Base-by-base conservation (phyloP, 495 filamentous ascomycete species). In the Penicillium longicatenatum region DNA sequence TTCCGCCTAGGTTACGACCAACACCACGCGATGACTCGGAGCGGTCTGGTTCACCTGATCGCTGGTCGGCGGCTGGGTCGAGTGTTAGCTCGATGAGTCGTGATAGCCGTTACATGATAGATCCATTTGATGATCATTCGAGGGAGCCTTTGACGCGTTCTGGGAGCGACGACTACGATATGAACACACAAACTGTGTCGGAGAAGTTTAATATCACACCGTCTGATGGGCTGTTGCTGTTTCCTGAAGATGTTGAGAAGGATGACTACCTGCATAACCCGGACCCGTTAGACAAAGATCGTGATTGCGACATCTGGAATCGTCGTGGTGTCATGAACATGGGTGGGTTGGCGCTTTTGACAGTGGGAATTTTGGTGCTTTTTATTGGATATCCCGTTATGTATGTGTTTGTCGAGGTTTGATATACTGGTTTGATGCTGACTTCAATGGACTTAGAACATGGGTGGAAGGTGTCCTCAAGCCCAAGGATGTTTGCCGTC, bases 121-220 rank as follows among this genome's bases (percentile, higher is more conserved):
- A 71, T 58, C 74, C 68, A 5, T 80, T 79, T 44, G 75, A 70
- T 16, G 86, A 89, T 12, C 37, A 39, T 54, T 86, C 84, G 20
- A 78, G 82, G 63, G 75, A 82, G 2, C 82, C 82, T 14, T 89
- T 86, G 12, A 86, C 85, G 43, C 74, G 82, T 55, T 80, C 81
- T 7, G 84, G 78, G 0, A 88, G 86, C 60, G 85, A 89, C 41
- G 86, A 88, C 20, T 79, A 87, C 29, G 75, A 84, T 60, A 70
- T 91, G 29, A 90, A 89, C 62, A 91, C 87, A 4, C 88, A 91
- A 70, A 90, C 89, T 5, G 89, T 91, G 2, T 85, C 86, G 12
- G 86, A 90, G 59, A 91, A 91, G 64, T 91, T 87, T 64, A 90
- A 89, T 62, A 91, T 91, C 50, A 79, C 85, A 70, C 89, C 89